phyloP scores from a whole-genome alignment of 192 early-diverging fungal genomes.

The Mortierella hygrophila region DNA sequence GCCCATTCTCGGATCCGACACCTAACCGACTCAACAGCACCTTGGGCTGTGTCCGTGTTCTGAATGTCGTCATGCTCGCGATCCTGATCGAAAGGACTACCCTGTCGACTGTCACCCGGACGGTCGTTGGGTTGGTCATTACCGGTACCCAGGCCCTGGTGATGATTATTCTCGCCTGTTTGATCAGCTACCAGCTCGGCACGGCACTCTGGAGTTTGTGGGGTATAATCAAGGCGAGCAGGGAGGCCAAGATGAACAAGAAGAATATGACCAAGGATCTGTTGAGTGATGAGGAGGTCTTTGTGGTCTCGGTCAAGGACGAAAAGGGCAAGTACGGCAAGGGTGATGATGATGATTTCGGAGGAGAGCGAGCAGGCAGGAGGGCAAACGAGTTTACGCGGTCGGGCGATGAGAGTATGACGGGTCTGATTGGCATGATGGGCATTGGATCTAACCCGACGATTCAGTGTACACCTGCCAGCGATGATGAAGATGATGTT shows the following conservation, averaged over 20 bases:
- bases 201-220: conserved; percentile 17
- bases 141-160: conserved; percentile 29
- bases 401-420: conserved; percentile 4
- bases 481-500: conserved; percentile 23
- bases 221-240: background rate
- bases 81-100: conserved; percentile 29
- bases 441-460: conserved; percentile 41
- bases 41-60: conserved; percentile 38
- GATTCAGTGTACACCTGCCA: conserved; percentile 27
- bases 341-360: background rate
- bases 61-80: conserved; percentile 38
- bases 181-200: conserved; percentile 34
- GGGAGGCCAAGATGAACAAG: conserved; percentile 3
- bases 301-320: conserved; percentile 19
- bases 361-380: conserved; percentile 9
- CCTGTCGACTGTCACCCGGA: conserved; percentile 24
- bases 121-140: conserved; percentile 25
- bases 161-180: conserved; percentile 28
- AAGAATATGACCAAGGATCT: background rate
- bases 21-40: conserved; percentile 33
- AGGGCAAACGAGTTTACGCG: conserved; percentile 23
- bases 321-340: background rate
- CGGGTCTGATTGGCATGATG: conserved; percentile 48
- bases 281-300: background rate
- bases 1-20: conserved; percentile 22